Base-by-base conservation (phyloP, 2,329 filamentous ascomycete genomes). In the Alternaria gansuensis region DNA sequence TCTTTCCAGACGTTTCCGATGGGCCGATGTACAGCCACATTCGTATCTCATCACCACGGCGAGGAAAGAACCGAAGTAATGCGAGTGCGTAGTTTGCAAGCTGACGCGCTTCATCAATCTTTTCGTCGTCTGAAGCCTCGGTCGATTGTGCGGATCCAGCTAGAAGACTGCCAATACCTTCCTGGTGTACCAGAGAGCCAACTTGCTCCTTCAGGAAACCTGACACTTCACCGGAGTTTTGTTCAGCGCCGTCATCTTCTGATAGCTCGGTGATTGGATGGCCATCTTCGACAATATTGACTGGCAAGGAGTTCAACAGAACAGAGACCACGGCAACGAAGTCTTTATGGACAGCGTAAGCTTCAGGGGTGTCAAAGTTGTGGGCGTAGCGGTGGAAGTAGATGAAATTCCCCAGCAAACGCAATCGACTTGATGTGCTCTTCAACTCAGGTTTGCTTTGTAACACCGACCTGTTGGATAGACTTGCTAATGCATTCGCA, bases 21-120 rank as follows among this genome's bases (percentile, higher is more conserved):
- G 90, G 87, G 0, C 92, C 91, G 39, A 95, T 83, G 72, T 95
- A 98, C 0, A 98, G 82, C 80, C 92, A 94, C 92, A 98, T 96
- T 23, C 93, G 89, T 60, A 97, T 96, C 59, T 97, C 93, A 71
- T 97, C 93, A 3, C 88, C 89, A 59, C 87, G 85, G 6, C 84
- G 81, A 8, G 94, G 93, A 65, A 98, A 98, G 68, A 93, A 93
- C 58, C 91, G 87, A 4, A 98, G 81, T 3, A 99, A 80, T 0
- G 91, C 93, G 37, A 98, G 82, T 3, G 93, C 92, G 73, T 97
- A 98, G 28, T 90, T 92, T 11, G 94, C 92, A 37, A 97, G 82
- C 11, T 92, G 81, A 66, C 89, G 90, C 2, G 91, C 89, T 72
- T 90, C 86, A 57, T 85, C 81, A 69, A 70, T 80, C 72, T 64